Evolutionary conservation across 164 flowering plant species (phyloP).

Genomic region (Liquidambar formosana): DNA sequence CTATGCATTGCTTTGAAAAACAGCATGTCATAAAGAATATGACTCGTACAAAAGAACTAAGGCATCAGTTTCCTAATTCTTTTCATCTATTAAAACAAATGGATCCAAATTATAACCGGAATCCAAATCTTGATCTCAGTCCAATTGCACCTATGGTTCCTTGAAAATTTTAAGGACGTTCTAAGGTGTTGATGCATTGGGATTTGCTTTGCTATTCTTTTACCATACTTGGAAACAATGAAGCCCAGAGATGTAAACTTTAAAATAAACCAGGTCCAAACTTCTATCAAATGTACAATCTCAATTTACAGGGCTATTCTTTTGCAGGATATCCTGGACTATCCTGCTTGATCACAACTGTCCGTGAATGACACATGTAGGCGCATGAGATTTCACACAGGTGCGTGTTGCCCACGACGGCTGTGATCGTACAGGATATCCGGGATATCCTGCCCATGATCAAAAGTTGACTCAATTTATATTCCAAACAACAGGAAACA

Average conservation of each 20-base stretch:
- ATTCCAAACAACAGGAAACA: background rate
- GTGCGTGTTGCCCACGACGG: no score
- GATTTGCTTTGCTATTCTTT: background rate
- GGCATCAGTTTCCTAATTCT: background rate
- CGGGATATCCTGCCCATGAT: no score
- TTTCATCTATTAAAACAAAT: background rate
- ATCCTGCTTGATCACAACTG: no score
- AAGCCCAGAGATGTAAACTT: background rate
- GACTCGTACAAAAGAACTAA: background rate
- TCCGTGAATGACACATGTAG: no score
- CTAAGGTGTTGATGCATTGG: background rate
- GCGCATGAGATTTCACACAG: no score
- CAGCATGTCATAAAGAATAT: background rate
- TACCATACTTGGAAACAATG: background rate
- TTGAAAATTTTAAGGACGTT: background rate
- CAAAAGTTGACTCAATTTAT: no score
- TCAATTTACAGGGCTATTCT: no score
- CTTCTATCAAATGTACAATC: no score
- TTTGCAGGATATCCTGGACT: no score
- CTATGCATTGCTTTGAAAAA: background rate
- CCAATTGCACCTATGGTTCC: background rate
- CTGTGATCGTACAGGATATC: no score
- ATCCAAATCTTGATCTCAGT: background rate
- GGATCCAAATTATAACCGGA: background rate
- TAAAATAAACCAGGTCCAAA: background rate